These are phyloP conservation scores for Saccharomycopsis capsularis DNA, from an alignment of 805 yeast species.

Conservation along the genomic window DNA sequence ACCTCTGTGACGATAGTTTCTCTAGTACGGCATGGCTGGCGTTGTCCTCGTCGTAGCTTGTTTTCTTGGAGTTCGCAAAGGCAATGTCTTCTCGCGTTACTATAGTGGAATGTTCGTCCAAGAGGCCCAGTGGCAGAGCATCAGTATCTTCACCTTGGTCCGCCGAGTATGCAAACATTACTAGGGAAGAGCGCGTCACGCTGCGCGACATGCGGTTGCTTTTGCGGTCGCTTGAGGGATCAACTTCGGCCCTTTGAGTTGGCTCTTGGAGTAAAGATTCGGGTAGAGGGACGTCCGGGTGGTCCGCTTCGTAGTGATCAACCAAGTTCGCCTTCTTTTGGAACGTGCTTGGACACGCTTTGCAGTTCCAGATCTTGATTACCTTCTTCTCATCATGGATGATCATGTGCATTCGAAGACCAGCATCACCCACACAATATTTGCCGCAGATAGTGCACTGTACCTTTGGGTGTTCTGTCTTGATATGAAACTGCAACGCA, in stretches of 20 bases:
- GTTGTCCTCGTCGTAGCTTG: not conserved
- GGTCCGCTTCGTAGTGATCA: constrained; percentile 48
- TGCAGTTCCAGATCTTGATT: constrained; percentile 63
- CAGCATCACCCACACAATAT: constrained; percentile 65
- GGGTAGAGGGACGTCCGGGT: constrained; percentile 20
- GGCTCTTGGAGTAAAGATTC: not conserved
- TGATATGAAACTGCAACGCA: constrained; percentile 62
- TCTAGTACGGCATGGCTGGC: not conserved
- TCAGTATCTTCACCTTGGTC: too few relatives aligned
- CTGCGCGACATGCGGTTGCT: not conserved
- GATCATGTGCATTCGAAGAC: constrained; percentile 65
- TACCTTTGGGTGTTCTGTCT: constrained; percentile 64
- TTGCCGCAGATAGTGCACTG: constrained; percentile 60
- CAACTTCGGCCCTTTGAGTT: not conserved
- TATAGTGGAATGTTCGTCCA: too few relatives aligned
- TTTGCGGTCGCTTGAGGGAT: not conserved
- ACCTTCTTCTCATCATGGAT: constrained; percentile 52
- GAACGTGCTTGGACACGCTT: constrained; percentile 43
- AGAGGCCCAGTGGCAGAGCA: too few relatives aligned
- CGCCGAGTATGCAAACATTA: not conserved
- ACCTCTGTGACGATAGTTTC: not conserved
- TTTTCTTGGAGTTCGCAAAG: not conserved
- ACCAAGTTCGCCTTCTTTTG: constrained; percentile 50
- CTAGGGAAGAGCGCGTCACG: not conserved
- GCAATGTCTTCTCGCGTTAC: not conserved